A percentile compares a stretch with the other conserved stretches of the same genome.
Evolutionary conservation across 768 basidiomycete species (phyloP).

Genomic region (Terana coerulea): DNA sequence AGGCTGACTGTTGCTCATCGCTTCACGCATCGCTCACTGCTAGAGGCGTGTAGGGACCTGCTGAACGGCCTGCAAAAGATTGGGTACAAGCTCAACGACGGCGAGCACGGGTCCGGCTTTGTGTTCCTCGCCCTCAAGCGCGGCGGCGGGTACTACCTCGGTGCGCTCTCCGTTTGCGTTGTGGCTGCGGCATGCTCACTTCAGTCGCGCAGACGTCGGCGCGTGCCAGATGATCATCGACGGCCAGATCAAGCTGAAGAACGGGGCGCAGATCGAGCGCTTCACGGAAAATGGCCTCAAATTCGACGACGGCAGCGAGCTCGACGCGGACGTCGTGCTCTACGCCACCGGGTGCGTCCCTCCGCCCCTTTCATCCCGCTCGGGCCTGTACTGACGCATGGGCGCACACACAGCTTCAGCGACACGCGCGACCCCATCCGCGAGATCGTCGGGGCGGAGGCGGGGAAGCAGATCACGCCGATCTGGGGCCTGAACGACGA

Average conservation of each 20-base stretch:
- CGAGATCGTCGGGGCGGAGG: constrained; percentile 43
- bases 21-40: no score
- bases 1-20: no score
- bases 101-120: constrained; percentile 49
- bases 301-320: constrained; percentile 21
- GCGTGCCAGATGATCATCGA: constrained; percentile 41
- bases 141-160: constrained; percentile 37
- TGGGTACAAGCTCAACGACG: constrained; percentile 55
- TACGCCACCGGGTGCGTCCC: constrained; percentile 23
- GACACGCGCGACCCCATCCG: constrained; percentile 12
- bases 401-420: constrained; percentile 2
- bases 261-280: constrained; percentile 32
- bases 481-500: constrained; percentile 66
- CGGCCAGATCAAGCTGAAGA: constrained; percentile 50
- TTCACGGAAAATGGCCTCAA: constrained; percentile 25
- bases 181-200: background rate
- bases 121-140: constrained; percentile 32
- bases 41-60: constrained; percentile 27
- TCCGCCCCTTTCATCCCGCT: background rate
- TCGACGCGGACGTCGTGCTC: constrained; percentile 25
- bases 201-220: constrained; percentile 25
- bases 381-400: background rate
- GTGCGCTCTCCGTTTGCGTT: constrained; percentile 23
- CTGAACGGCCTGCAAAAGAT: constrained; percentile 51
- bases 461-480: constrained; percentile 43